Evolutionary conservation across 805 yeast species (phyloP).

Genomic region (Zygosaccharomyces kombuchaensis): DNA sequence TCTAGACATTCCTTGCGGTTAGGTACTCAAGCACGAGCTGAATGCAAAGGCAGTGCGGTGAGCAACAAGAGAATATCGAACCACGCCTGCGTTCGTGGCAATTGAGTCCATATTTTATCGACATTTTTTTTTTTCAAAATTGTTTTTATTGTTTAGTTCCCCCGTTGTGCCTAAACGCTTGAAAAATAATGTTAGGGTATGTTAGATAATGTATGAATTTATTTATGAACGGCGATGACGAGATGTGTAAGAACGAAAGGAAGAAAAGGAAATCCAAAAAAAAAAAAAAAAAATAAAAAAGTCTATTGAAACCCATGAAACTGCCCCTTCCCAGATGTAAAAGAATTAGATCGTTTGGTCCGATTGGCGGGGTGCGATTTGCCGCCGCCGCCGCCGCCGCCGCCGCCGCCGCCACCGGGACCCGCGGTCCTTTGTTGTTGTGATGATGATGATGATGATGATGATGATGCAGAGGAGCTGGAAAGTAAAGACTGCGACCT

Average conservation of each 20-base stretch:
- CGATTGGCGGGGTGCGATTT: constrained; percentile 7
- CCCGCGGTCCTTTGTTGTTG: constrained; percentile 5
- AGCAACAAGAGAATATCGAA: no score
- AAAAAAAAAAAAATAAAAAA: neutral
- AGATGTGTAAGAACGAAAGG: neutral
- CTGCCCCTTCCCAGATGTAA: constrained; percentile 11
- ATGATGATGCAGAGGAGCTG: constrained; percentile 11
- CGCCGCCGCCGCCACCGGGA: neutral
- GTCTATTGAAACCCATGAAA: constrained; percentile 12
- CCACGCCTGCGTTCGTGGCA: no score
- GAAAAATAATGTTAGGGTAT: no score
- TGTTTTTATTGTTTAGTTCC: no score
- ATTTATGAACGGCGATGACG: neutral
- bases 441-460: constrained; percentile 1
- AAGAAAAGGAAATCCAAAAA: neutral
- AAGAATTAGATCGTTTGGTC: constrained; percentile 12
- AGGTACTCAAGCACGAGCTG: no score
- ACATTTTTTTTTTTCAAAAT: no score
- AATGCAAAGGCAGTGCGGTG: no score
- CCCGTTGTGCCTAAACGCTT: no score
- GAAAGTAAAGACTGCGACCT: constrained; percentile 28
- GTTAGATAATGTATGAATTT: neutral
- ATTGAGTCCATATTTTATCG: no score
- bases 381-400: neutral
- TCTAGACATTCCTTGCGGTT: no score